Base-by-base conservation (phyloP, 148 eudicot genomes). In the Polygonum maritimum region DNA sequence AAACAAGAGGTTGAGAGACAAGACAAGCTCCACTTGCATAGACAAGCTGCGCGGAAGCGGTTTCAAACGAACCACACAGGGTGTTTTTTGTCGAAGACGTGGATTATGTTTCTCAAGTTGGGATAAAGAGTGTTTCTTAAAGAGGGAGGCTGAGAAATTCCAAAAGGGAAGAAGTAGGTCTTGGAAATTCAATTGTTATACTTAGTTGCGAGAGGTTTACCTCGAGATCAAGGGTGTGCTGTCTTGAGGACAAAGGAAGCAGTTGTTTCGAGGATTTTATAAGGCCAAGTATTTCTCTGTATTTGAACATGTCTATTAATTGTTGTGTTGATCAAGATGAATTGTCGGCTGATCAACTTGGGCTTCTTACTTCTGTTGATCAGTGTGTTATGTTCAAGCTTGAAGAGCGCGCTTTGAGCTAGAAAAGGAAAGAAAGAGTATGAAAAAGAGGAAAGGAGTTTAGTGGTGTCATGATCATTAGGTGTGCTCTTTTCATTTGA, bases 41-140 rank as follows among this genome's bases (percentile, higher is more conserved):
- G 92, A 84, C 33, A 81, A 88, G 65, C 86, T 94, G 67, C n/a
- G 85, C 78, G 0, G 83, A 84, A 45, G 88, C 85, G 7, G 79
- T 90, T 76, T 77, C 74, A 0, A n/a, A 31, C 0, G 86, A 94
- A 77, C 92, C 91, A 33, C 93, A 82, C 76, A 85, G 98, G 67
- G 96, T 94, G 44, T 94, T 94, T 80, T 88, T 90, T 49, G 75
- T 92, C 3, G 97, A 94, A 39, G 96, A 89, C 73, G 80, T 84
- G 1, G 98, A 94, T 76, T 87, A 83, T 74, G 75, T 79, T 69
- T 90, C 93, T 71, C 90, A 83, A 83, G 77, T 88, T 81, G 87
- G 92, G 0, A 82, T 94, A 6, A 91, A 89, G 79, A 87, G 82
- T 76, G 96, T 93, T 3, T 90, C 86, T 18, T 89, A 94, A 76